These are phyloP conservation scores for Volvariella surrecta DNA, from an alignment of 1,284 basidiomycete genomes.

Conservation along the genomic window DNA sequence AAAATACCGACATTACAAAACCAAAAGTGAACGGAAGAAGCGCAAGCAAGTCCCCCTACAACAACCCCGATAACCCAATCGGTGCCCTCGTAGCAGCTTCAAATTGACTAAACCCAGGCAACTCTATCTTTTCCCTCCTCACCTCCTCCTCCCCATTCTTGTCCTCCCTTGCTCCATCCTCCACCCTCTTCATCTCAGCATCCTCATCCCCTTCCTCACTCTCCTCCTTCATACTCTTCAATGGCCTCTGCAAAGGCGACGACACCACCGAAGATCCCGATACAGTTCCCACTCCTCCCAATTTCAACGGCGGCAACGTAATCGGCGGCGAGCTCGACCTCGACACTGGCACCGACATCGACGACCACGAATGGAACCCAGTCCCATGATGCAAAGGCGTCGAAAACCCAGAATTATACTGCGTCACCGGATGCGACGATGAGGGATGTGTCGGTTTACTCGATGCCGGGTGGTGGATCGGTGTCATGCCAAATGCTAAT, in stretches of 20 bases:
- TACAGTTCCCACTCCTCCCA: background rate
- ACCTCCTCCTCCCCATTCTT: background rate
- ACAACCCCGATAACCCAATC: conserved; percentile 20
- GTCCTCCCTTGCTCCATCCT: conserved; percentile 12
- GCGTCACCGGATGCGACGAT: conserved; percentile 8
- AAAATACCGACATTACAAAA: too few species aligned
- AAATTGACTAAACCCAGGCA: conserved; percentile 56
- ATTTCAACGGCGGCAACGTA: conserved; percentile 54
- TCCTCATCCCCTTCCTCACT: conserved; percentile 20
- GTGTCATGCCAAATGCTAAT: conserved; percentile 85
- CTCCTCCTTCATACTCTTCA: conserved; percentile 12
- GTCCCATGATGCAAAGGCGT: conserved; percentile 14
- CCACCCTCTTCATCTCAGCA: conserved; percentile 15
- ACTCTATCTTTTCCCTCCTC: conserved; percentile 25
- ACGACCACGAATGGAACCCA: conserved; percentile 9
- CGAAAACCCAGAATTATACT: conserved; percentile 18
- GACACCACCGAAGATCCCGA: conserved; percentile 23
- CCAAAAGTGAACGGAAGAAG: too few species aligned
- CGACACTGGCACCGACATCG: conserved; percentile 39
- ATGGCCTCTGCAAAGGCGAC: conserved; percentile 8
- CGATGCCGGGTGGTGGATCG: conserved; percentile 48
- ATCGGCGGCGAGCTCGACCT: conserved; percentile 62
- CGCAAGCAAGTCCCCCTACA: too few species aligned
- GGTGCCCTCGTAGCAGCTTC: conserved; percentile 38
- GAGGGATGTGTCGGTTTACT: background rate